phyloP scores from a whole-genome alignment of 305 asterid species.

The Fraxinus ornus region DNA sequence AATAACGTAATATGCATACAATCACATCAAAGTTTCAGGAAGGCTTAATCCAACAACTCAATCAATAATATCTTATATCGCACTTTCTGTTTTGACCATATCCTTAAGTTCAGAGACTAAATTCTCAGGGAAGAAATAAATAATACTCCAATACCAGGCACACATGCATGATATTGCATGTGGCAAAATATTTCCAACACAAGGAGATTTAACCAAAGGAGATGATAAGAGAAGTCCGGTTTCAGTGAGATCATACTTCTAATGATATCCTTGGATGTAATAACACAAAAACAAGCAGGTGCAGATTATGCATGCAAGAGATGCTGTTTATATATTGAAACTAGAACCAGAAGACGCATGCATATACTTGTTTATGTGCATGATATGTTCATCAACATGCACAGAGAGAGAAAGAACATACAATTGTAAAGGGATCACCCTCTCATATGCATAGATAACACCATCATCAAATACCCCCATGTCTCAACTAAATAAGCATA shows the following conservation, averaged over 20 bases:
- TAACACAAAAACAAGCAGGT: background rate
- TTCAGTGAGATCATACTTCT: background rate
- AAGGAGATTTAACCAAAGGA: background rate
- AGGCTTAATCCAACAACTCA: background rate
- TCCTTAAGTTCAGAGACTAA: background rate
- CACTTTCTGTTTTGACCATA: background rate
- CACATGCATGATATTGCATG: background rate
- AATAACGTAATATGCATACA: background rate
- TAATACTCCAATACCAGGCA: background rate
- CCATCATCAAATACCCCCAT: background rate
- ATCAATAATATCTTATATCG: background rate
- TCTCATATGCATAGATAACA: background rate
- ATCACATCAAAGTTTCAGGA: background rate
- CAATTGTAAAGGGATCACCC: background rate
- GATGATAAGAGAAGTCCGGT: background rate
- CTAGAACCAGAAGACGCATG: background rate
- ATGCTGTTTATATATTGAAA: background rate
- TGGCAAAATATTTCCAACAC: background rate
- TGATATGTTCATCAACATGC: background rate
- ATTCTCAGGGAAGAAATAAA: background rate
- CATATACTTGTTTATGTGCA: background rate
- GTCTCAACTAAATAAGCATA: background rate
- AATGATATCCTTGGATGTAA: background rate
- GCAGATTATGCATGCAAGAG: background rate
- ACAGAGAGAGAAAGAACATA: background rate